These are phyloP conservation scores for Hyaloscypha variabilis DNA, from an alignment of 495 filamentous ascomycete genomes.

Conservation along the genomic window DNA sequence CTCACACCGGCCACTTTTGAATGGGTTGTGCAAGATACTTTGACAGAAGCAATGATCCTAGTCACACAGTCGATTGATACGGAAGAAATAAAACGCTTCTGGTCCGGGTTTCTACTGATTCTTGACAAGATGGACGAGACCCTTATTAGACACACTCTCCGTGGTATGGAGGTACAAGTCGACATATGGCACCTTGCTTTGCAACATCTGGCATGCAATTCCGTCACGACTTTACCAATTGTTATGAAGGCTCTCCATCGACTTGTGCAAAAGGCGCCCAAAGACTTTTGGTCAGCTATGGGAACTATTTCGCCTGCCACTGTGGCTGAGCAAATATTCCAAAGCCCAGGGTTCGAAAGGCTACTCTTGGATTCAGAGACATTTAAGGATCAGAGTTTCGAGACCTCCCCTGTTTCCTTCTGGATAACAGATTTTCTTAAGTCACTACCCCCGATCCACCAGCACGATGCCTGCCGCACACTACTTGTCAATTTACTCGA, in stretches of 20 bases:
- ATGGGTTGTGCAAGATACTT: conserved; percentile 73
- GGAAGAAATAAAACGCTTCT: conserved; percentile 62
- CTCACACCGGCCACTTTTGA: conserved; percentile 75
- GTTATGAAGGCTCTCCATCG: conserved; percentile 65
- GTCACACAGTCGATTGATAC: conserved; percentile 44
- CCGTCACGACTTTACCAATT: conserved; percentile 56
- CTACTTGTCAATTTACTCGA: conserved; percentile 71
- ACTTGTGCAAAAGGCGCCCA: conserved; percentile 71
- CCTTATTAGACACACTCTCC: conserved; percentile 74
- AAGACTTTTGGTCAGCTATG: conserved; percentile 85
- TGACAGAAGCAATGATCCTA: conserved; percentile 47
- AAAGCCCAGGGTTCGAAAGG: conserved; percentile 65
- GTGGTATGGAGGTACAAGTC: conserved; percentile 69
- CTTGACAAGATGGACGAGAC: conserved; percentile 70
- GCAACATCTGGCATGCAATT: conserved; percentile 69
- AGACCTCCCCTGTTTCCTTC: conserved; percentile 54
- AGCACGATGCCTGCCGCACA: conserved; percentile 71
- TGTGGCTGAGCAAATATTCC: conserved; percentile 76
- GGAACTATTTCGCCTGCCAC: conserved; percentile 73
- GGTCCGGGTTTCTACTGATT: conserved; percentile 73
- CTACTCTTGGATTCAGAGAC: conserved; percentile 60
- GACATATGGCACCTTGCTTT: conserved; percentile 77
- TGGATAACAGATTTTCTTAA: conserved; percentile 76
- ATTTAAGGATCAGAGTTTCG: conserved; percentile 49
- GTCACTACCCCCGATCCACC: conserved; percentile 72